These are phyloP conservation scores for Myrmaecium sp. DNA, from an alignment of 2,329 filamentous ascomycete species.

Conservation along the genomic window DNA sequence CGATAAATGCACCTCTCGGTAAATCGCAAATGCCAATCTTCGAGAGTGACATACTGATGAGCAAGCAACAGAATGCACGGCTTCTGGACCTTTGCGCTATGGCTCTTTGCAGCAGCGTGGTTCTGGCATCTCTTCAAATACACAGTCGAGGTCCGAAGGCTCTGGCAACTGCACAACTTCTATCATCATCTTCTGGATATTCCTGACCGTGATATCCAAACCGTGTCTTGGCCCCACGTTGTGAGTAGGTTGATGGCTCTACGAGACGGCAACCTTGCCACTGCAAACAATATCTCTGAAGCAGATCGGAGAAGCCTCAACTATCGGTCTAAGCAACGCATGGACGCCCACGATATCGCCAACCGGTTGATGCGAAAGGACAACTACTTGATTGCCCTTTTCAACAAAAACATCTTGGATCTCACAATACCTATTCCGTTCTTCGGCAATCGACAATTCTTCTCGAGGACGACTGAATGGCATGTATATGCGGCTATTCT, in stretches of 20 bases:
- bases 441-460: constrained; percentile 58
- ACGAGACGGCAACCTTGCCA: constrained; percentile 73
- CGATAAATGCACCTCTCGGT: constrained; percentile 50
- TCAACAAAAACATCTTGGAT: constrained; percentile 92
- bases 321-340: constrained; percentile 78
- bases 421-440: constrained; percentile 76
- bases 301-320: constrained; percentile 47
- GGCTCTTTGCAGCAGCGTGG: constrained; percentile 76
- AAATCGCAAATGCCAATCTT: constrained; percentile 2
- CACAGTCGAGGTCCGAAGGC: constrained; percentile 52
- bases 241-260: constrained; percentile 73
- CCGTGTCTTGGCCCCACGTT: constrained; percentile 83
- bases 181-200: constrained; percentile 71
- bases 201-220: constrained; percentile 75
- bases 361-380: constrained; percentile 93
- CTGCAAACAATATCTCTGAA: constrained; percentile 45
- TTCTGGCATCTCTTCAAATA: constrained; percentile 64
- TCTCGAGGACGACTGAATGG: constrained; percentile 84
- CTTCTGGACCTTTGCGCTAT: constrained; percentile 60
- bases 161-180: constrained; percentile 69
- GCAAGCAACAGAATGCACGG: constrained; percentile 57
- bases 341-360: constrained; percentile 93
- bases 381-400: constrained; percentile 90
- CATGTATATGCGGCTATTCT: constrained; percentile 79
- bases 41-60: not conserved